Evolutionary conservation across 2,329 filamentous ascomycete species (phyloP).

Genomic region (Tolypocladium pustulatum): DNA sequence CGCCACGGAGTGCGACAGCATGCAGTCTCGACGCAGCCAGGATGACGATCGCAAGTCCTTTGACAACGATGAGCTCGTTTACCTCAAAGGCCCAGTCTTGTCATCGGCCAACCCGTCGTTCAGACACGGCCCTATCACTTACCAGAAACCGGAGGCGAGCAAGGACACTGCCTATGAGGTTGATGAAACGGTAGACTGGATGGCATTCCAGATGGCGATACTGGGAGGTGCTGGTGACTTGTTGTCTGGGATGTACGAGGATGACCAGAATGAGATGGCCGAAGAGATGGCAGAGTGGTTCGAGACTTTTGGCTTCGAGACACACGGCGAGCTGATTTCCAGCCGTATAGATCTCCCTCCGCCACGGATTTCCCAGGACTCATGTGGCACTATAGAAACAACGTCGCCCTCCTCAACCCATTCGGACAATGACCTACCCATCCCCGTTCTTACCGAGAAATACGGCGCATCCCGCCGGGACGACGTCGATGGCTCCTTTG

Average conservation of each 20-base stretch:
- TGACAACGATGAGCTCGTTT: conserved; percentile 31
- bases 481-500: conserved; percentile 5
- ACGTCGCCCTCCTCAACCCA: conserved; percentile 18
- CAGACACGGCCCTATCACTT: conserved; percentile 44
- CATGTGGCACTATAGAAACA: conserved; percentile 10
- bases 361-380: conserved; percentile 7
- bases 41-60: not conserved
- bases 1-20: not conserved
- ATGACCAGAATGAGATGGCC: conserved; percentile 26
- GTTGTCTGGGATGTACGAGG: conserved; percentile 32
- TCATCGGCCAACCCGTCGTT: conserved; percentile 38
- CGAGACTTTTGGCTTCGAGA: conserved; percentile 35
- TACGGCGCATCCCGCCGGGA: conserved; percentile 12
- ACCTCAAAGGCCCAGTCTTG: conserved; percentile 36
- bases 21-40: not conserved
- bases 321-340: conserved; percentile 27
- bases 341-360: conserved; percentile 7
- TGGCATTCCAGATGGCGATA: conserved; percentile 55
- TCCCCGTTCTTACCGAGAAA: conserved; percentile 24
- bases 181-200: conserved; percentile 49
- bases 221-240: conserved; percentile 45
- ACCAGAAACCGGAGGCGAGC: conserved; percentile 33
- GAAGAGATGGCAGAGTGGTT: conserved; percentile 41
- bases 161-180: conserved; percentile 19
- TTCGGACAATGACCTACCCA: conserved; percentile 24